These are phyloP conservation scores for Irpex lacteus DNA, from an alignment of 1,284 basidiomycete species.

Conservation along the genomic window DNA sequence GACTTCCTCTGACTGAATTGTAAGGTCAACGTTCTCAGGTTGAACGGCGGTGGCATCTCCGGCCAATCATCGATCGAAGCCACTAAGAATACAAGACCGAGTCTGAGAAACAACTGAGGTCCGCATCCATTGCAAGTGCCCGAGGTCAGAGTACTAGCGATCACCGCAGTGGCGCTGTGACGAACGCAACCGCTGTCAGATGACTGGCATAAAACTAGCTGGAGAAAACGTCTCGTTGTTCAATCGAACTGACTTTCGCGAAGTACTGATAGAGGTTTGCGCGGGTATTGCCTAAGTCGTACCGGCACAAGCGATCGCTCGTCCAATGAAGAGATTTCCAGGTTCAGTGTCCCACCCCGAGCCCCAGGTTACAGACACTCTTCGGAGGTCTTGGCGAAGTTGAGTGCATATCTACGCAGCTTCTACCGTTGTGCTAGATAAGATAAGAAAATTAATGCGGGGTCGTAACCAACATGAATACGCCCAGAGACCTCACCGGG, in stretches of 20 bases:
- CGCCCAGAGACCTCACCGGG: background rate
- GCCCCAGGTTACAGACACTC: too few species aligned
- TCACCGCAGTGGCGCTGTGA: background rate
- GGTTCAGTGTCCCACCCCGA: too few species aligned
- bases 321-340: too few species aligned
- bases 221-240: background rate
- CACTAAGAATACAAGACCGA: background rate
- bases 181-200: background rate
- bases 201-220: background rate
- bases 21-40: background rate
- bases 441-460: background rate
- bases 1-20: background rate
- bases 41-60: background rate
- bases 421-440: background rate
- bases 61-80: background rate
- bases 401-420: background rate
- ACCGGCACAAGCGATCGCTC: background rate
- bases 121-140: background rate
- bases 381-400: background rate
- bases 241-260: too few species aligned
- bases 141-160: background rate
- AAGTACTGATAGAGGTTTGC: background rate
- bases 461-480: background rate
- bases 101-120: background rate
- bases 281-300: background rate